phyloP scores from a whole-genome alignment of 129 eudicot species.

The Tanacetum coccineum region DNA sequence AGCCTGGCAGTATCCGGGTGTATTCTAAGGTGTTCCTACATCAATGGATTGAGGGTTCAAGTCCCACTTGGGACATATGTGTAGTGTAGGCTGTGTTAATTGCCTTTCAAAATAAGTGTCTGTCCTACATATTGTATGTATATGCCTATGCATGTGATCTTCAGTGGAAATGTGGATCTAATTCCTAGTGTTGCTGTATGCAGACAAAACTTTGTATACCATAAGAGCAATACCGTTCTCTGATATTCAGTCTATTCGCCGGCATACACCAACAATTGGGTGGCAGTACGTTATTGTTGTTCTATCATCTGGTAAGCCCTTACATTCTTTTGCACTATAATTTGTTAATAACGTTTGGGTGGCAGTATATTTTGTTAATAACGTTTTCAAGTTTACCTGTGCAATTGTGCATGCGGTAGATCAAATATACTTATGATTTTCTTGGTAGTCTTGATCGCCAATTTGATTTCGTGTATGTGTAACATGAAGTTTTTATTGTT shows the following conservation, averaged over 20 bases:
- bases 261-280: conserved; percentile 95
- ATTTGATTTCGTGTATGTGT: background rate
- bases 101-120: background rate
- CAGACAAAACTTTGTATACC: conserved; percentile 88
- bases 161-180: conserved; percentile 18
- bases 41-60: too few relatives aligned
- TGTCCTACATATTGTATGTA: background rate
- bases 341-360: too few relatives aligned
- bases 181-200: conserved; percentile 28
- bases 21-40: too few relatives aligned
- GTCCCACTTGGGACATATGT: too few relatives aligned
- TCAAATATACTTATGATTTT: background rate
- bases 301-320: conserved; percentile 69
- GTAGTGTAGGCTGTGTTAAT: too few relatives aligned
- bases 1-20: too few relatives aligned
- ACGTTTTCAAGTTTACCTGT: conserved; percentile 13
- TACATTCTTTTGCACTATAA: conserved; percentile 11
- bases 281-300: conserved; percentile 95
- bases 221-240: conserved; percentile 77
- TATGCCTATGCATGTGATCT: conserved; percentile 10
- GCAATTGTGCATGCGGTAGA: background rate
- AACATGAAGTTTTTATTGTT: too few relatives aligned
- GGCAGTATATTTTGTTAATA: background rate
- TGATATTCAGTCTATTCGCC: conserved; percentile 76
- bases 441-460: background rate